phyloP scores from a whole-genome alignment of 805 yeast species.

The Tetrapisispora iriomotensis region DNA sequence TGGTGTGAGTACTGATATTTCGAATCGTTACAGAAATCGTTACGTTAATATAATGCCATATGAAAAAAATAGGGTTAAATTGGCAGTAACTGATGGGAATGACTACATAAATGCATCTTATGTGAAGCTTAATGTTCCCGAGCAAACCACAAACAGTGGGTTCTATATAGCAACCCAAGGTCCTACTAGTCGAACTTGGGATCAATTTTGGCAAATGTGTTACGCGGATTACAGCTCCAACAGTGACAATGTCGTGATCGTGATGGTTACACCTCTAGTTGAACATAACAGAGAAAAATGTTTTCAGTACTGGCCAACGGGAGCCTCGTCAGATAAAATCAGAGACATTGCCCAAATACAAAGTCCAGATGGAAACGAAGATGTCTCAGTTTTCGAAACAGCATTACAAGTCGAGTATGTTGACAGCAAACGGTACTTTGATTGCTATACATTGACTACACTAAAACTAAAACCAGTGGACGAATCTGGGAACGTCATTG shows the following conservation, averaged over 20 bases:
- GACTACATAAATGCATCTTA: conserved; percentile 86
- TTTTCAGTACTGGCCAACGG: conserved; percentile 61
- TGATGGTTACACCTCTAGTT: conserved; percentile 65
- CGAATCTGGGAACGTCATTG: conserved; percentile 20
- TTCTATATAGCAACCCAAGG: conserved; percentile 67
- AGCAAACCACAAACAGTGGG: conserved; percentile 18
- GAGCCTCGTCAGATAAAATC: conserved; percentile 5
- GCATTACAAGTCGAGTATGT: conserved; percentile 16
- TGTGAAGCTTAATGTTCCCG: conserved; percentile 29
- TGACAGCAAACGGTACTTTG: conserved; percentile 13
- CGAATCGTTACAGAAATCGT: conserved; percentile 39
- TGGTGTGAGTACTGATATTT: conserved; percentile 18
- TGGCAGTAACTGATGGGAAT: conserved; percentile 25
- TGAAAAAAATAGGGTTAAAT: conserved; percentile 46
- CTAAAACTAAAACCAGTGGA: conserved; percentile 13
- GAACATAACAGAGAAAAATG: conserved; percentile 74
- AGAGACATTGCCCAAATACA: conserved; percentile 10
- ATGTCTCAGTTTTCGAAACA: conserved; percentile 15
- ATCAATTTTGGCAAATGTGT: conserved; percentile 87
- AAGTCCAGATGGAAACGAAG: conserved; percentile 18
- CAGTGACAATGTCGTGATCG: conserved; percentile 46
- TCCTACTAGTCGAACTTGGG: conserved; percentile 62
- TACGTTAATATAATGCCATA: conserved; percentile 58
- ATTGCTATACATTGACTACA: conserved; percentile 19
- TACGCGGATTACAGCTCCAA: conserved; percentile 38